Evolutionary conservation across 306 rosid genomes (phyloP).

Genomic region (Quercus rubra): DNA sequence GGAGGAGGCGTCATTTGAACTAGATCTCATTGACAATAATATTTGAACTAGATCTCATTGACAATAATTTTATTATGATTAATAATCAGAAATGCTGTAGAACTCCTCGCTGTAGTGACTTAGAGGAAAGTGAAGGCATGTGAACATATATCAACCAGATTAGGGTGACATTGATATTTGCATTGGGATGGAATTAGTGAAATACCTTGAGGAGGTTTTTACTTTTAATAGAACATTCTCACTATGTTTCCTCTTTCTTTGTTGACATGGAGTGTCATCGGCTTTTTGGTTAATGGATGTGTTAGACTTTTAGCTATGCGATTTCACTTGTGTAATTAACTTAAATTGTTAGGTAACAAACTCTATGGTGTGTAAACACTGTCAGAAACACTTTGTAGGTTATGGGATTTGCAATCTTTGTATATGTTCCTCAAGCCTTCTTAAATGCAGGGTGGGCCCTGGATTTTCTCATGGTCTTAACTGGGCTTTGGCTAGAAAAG

Average conservation of each 20-base stretch:
- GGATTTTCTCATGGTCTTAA: slow-evolving; percentile 26
- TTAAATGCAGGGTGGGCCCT: slow-evolving; percentile 9
- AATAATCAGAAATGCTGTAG: too few species aligned
- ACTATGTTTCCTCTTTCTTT: neutral
- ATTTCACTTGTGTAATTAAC: neutral
- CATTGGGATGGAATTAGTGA: too few species aligned
- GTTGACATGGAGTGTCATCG: neutral
- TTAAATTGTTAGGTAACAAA: neutral
- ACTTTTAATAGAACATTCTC: too few species aligned
- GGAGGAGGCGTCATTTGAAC: too few species aligned
- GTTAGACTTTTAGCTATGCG: neutral
- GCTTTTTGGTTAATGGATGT: neutral
- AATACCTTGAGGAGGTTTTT: too few species aligned
- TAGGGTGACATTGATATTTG: too few species aligned
- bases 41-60: too few species aligned
- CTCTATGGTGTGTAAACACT: neutral
- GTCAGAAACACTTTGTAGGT: neutral
- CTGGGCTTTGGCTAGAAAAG: slow-evolving; percentile 45
- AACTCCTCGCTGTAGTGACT: too few species aligned
- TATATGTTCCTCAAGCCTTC: neutral
- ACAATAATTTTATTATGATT: too few species aligned
- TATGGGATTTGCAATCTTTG: neutral
- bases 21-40: too few species aligned
- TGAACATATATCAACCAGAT: too few species aligned
- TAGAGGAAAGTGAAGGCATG: too few species aligned